Evolutionary conservation across 2,329 filamentous ascomycete genomes (phyloP).

Genomic region (Xylariales sp.): DNA sequence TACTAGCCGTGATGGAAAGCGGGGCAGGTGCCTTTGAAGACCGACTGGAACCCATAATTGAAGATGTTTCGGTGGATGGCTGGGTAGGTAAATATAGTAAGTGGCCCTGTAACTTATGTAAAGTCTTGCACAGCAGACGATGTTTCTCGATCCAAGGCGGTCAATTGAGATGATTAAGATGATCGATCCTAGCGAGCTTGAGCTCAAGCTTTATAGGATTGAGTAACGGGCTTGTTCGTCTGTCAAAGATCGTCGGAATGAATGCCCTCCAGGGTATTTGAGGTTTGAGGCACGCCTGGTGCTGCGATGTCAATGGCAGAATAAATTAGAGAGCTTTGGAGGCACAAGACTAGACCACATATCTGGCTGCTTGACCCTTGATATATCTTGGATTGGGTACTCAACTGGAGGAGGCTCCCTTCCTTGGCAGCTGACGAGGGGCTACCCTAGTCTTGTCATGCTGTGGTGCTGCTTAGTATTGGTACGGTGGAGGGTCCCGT

Average conservation of each 20-base stretch:
- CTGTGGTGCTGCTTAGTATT: slow-evolving; percentile 13
- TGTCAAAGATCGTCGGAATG: slow-evolving; percentile 13
- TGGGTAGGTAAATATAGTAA: neutral
- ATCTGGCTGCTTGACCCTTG: slow-evolving; percentile 2
- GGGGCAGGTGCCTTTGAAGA: slow-evolving; percentile 14
- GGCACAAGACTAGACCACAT: slow-evolving; percentile 1
- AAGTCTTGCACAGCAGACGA: neutral
- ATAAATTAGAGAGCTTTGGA: slow-evolving; percentile 10
- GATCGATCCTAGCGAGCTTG: no score
- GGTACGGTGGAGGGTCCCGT: slow-evolving; percentile 13
- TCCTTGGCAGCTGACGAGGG: slow-evolving; percentile 1
- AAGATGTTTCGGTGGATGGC: slow-evolving; percentile 1
- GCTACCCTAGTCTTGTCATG: neutral
- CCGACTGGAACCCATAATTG: slow-evolving; percentile 19
- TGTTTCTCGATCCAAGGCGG: neutral
- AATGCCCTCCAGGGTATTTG: slow-evolving; percentile 21
- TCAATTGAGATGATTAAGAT: neutral
- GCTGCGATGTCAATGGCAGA: slow-evolving; percentile 14
- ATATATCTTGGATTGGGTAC: slow-evolving; percentile 5
- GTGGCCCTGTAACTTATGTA: neutral
- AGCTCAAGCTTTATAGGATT: slow-evolving; percentile 14
- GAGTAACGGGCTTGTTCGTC: neutral
- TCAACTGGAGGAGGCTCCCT: neutral
- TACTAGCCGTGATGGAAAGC: slow-evolving; percentile 10
- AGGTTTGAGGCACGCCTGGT: slow-evolving; percentile 20